Evolutionary conservation across 331 rosid species (phyloP).

Genomic region (Phaseolus coccineus): DNA sequence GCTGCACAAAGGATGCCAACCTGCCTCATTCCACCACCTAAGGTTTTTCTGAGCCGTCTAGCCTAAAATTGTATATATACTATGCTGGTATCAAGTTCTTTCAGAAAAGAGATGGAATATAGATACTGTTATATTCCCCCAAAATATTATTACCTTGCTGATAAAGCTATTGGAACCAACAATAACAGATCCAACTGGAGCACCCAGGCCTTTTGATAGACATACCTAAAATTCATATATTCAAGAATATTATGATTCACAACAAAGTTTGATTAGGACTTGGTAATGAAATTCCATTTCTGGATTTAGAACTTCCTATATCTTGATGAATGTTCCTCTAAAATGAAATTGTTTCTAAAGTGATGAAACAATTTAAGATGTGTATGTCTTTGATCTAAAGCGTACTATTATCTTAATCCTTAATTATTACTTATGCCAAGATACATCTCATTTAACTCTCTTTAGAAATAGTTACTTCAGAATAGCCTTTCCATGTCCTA

Average conservation of each 20-base stretch:
- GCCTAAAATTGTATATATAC: conserved; percentile 58
- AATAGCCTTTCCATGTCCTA: conserved; percentile 13
- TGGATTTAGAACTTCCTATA: not conserved
- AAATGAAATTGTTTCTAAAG: not conserved
- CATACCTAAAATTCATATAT: conserved; percentile 66
- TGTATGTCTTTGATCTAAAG: not conserved
- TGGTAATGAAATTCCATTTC: not conserved
- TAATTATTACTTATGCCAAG: not conserved
- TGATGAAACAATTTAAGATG: not conserved
- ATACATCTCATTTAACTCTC: not conserved
- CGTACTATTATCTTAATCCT: not conserved
- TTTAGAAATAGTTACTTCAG: not conserved
- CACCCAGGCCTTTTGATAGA: conserved; percentile 93
- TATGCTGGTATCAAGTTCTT: conserved; percentile 18
- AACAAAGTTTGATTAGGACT: not conserved
- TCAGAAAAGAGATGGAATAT: not conserved
- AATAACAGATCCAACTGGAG: conserved; percentile 94
- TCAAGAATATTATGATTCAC: not conserved
- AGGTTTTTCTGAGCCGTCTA: conserved; percentile 76
- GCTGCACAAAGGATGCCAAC: conserved; percentile 91
- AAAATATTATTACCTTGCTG: conserved; percentile 58
- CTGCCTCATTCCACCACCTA: conserved; percentile 99
- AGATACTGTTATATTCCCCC: not conserved
- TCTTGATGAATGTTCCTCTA: not conserved
- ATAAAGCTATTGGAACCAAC: conserved; percentile 85